Evolutionary conservation across 495 filamentous ascomycete species (phyloP), one percentile per base, ranked within the genome.

Genomic region (Penicillium manginii): DNA sequence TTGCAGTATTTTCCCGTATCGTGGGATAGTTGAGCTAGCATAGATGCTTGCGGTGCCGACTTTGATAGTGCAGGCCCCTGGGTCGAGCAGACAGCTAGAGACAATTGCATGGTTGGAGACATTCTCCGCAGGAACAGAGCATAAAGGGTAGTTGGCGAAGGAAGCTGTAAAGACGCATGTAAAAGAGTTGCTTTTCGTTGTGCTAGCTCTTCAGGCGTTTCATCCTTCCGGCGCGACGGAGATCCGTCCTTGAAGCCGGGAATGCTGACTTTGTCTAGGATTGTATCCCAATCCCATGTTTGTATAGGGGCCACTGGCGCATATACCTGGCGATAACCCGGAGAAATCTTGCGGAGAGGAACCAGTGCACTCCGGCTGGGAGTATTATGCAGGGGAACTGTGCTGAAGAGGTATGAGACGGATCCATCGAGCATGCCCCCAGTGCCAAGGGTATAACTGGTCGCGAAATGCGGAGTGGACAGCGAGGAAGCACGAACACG

Each of bases 341-440:
- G 82, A 32, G 89, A 83, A 32, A 92, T 79, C 66, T 84, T 79
- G 45, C 82, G 81, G 12, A 92, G 78, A 17, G 86, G 83, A 9
- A 91, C 80, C 39, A 82, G 63, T 12, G 78, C 74, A 67, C 85
- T 90, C 67, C 74, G 77, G 53, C 80, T 84, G 19, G 76, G 74
- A 40, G 84, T 74, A 29, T 76, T 69, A 8, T 78, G 69, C 50
- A 96, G 80, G 14, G 90, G 86, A 3, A 92, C 79, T 0, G 91
- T 92, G 55, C 89, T 91, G 78, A 94, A 94, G 19, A 96, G 83
- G 71, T 96, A 97, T 29, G 91, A 94, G 26, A 97, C 81, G 8
- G 91, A 94, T 68, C 93, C 93, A 73, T 96, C 91, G 33, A 97
- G 90, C 47, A 96, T 73, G 42, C 92, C 93, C 14, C 92, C 81